These are phyloP conservation scores for Pyricularia grisea DNA, from an alignment of 2,329 filamentous ascomycete species.

Conservation along the genomic window DNA sequence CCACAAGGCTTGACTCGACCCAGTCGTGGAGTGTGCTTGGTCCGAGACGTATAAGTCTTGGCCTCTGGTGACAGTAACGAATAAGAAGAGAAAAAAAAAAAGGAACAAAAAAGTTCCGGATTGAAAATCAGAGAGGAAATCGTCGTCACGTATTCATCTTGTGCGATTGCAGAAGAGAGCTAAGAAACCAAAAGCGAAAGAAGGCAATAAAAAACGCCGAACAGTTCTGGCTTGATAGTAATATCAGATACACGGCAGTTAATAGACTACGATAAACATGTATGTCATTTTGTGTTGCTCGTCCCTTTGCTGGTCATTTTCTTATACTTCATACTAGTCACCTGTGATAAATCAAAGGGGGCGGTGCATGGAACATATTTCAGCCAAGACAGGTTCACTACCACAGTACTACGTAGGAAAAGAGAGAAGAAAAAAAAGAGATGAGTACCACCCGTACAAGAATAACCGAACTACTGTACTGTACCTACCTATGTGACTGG, in stretches of 20 bases:
- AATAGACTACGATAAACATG: not conserved
- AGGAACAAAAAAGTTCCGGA: too few relatives aligned
- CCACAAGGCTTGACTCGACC: too few relatives aligned
- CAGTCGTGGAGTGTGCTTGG: too few relatives aligned
- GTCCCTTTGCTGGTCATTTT: not conserved
- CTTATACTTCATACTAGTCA: not conserved
- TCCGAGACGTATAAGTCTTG: not conserved
- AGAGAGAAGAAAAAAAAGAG: too few relatives aligned
- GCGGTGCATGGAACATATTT: not conserved
- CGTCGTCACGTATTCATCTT: not conserved
- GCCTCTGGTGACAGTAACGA: not conserved
- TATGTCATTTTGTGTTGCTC: not conserved
- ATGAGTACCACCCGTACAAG: not conserved
- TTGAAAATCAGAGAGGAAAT: not conserved
- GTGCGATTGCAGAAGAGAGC: not conserved
- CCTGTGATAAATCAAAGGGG: not conserved
- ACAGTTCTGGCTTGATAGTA: not conserved
- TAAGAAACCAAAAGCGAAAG: too few relatives aligned
- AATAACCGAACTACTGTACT: not conserved
- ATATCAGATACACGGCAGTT: not conserved
- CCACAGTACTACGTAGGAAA: not conserved
- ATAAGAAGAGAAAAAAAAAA: not conserved
- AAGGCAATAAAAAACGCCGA: not conserved
- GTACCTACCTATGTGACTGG: not conserved
- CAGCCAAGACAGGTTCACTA: not conserved